A percentile compares a stretch with the other conserved stretches of the same genome.
phyloP scores from a whole-genome alignment of 352 stramenopile genomes.

The Phytophthora rubi region DNA sequence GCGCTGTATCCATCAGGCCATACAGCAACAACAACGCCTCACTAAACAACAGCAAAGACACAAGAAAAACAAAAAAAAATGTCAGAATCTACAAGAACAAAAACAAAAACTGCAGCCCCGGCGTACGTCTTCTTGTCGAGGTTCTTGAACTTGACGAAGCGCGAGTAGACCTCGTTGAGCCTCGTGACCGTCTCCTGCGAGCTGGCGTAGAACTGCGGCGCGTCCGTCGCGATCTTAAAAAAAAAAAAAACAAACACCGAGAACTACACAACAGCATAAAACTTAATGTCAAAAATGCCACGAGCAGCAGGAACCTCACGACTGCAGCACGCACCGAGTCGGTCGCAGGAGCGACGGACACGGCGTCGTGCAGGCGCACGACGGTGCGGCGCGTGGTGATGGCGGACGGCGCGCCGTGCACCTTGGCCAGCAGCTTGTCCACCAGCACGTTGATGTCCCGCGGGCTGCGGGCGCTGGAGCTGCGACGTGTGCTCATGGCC shows the following conservation, averaged over 20 bases:
- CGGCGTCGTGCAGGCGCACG: slow-evolving; percentile 59
- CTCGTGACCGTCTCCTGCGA: slow-evolving; percentile 52
- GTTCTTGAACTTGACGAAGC: slow-evolving; percentile 78
- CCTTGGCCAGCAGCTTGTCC: slow-evolving; percentile 56
- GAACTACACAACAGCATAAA: slow-evolving; percentile 41
- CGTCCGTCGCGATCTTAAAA: slow-evolving; percentile 55
- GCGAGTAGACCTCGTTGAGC: slow-evolving; percentile 81
- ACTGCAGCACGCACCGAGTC: slow-evolving; percentile 45
- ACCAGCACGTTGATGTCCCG: slow-evolving; percentile 61
- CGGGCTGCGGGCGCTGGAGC: slow-evolving; percentile 33
- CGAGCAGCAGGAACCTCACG: neutral
- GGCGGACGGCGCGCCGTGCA: slow-evolving; percentile 62
- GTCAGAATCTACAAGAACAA: neutral
- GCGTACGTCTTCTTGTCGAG: slow-evolving; percentile 78
- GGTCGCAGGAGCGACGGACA: slow-evolving; percentile 23
- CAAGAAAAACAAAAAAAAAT: neutral
- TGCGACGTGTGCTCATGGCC: slow-evolving; percentile 38
- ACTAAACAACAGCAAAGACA: slow-evolving; percentile 33
- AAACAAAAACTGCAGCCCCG: neutral
- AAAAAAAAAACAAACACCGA: too few species aligned
- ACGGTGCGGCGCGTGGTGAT: slow-evolving; percentile 65
- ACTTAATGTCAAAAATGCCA: neutral
- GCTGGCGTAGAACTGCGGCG: slow-evolving; percentile 49
- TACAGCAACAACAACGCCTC: slow-evolving; percentile 74
- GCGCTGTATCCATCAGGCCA: slow-evolving; percentile 66